A percentile compares a stretch with the other conserved stretches of the same genome.
Conservation (phyloP, 768 basidiomycete species). For the Tylopilus cervinicoccineus region DNA sequence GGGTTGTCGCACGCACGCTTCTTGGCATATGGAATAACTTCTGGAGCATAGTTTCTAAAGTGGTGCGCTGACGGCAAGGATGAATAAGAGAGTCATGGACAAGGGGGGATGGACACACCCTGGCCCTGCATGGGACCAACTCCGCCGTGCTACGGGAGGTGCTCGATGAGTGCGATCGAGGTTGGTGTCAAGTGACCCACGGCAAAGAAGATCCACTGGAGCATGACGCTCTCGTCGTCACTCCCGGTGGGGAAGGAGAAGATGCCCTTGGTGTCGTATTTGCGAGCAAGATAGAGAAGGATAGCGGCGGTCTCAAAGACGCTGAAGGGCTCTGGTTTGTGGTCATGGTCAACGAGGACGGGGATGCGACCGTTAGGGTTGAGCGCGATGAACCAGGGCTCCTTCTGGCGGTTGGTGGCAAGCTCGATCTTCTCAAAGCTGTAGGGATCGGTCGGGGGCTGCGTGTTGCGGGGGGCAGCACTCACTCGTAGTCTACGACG, state of each 20-base stretch:
- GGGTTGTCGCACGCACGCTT: constrained; percentile 40
- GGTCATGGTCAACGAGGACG: constrained; percentile 55
- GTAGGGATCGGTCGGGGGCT: constrained; percentile 3
- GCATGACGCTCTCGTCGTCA: constrained; percentile 62
- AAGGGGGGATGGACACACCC: constrained; percentile 16
- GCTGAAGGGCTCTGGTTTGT: constrained; percentile 48
- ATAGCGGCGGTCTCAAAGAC: constrained; percentile 83
- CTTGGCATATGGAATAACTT: constrained; percentile 66
- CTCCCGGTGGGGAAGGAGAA: constrained; percentile 62
- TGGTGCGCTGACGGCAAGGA: constrained; percentile 48
- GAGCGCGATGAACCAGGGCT: constrained; percentile 71
- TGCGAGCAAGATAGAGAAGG: constrained; percentile 74
- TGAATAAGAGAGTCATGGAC: constrained; percentile 7
- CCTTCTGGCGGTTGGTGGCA: constrained; percentile 69
- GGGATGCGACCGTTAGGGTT: constrained; percentile 78
- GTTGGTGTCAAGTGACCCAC: constrained; percentile 32
- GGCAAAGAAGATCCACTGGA: constrained; percentile 88
- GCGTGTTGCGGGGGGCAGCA: neutral
- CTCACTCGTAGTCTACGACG: constrained; percentile 48
- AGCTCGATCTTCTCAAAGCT: constrained; percentile 56
- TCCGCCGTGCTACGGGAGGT: constrained; percentile 58
- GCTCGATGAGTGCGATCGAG: neutral
- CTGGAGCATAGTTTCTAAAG: constrained; percentile 62
- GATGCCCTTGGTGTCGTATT: constrained; percentile 73
- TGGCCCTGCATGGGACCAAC: constrained; percentile 90